These are phyloP conservation scores for Curvularia lunata DNA, from an alignment of 2,329 filamentous ascomycete genomes.

Conservation along the genomic window DNA sequence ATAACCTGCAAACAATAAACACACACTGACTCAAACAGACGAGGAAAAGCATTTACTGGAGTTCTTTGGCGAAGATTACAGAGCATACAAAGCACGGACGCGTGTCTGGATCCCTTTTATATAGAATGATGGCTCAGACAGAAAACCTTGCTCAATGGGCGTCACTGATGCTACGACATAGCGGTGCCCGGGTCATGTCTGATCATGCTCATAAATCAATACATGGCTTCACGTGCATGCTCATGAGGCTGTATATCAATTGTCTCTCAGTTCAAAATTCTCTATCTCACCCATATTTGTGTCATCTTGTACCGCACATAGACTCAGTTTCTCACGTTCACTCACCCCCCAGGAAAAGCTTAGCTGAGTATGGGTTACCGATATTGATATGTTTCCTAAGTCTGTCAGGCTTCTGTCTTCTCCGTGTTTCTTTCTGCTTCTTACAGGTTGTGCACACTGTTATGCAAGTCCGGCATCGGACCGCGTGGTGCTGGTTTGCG, in stretches of 20 bases:
- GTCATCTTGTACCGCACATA: no score
- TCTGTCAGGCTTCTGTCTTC: no score
- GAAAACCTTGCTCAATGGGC: background rate
- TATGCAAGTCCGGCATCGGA: background rate
- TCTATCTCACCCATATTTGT: no score
- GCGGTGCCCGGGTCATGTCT: no score
- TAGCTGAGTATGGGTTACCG: no score
- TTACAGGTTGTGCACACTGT: background rate
- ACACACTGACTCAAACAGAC: constrained; percentile 50
- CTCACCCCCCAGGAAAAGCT: background rate
- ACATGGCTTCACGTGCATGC: background rate
- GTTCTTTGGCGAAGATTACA: constrained; percentile 87
- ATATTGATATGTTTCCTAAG: no score
- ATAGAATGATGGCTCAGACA: background rate
- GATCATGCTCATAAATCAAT: background rate
- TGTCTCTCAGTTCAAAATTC: background rate
- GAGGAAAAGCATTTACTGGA: constrained; percentile 79
- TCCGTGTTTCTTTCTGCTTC: no score
- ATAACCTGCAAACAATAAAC: background rate
- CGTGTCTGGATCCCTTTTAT: constrained; percentile 84
- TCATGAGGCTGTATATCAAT: background rate
- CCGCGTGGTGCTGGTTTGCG: background rate
- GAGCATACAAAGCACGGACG: constrained; percentile 72
- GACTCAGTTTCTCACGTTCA: background rate
- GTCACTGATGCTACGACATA: background rate